Percentiles rank a stretch among this genome's conserved stretches.
Conservation (phyloP, 2,329 filamentous ascomycete genomes). For the Camptophora hylomeconis region DNA sequence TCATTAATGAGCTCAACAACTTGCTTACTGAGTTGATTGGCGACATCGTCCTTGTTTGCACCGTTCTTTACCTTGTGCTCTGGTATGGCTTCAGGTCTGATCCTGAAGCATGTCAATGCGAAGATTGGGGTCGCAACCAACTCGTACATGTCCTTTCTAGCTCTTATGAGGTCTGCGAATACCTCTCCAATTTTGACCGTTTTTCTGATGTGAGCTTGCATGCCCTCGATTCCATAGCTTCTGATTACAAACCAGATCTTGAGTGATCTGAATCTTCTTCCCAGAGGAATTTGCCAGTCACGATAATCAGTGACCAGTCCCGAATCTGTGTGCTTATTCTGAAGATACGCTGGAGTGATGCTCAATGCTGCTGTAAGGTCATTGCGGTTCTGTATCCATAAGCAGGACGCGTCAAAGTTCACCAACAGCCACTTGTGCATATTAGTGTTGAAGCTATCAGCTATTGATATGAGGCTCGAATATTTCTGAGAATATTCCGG, state of each 20-base stretch:
- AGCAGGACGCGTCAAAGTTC: slow-evolving; percentile 75
- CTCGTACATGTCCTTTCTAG: slow-evolving; percentile 53
- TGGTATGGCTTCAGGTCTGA: slow-evolving; percentile 33
- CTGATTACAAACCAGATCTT: slow-evolving; percentile 95
- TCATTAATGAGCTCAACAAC: slow-evolving; percentile 65
- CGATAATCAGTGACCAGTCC: slow-evolving; percentile 88
- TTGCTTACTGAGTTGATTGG: slow-evolving; percentile 56
- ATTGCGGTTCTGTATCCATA: slow-evolving; percentile 62
- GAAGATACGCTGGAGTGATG: slow-evolving; percentile 69
- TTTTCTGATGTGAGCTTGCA: slow-evolving; percentile 59
- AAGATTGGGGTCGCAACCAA: slow-evolving; percentile 64
- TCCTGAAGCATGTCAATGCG: slow-evolving; percentile 62
- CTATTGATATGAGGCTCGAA: slow-evolving; percentile 34
- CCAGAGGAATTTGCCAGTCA: slow-evolving; percentile 93
- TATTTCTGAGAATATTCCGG: slow-evolving; percentile 58
- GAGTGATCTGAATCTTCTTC: slow-evolving; percentile 71
- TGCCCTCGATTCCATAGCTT: slow-evolving; percentile 63
- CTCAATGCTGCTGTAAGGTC: slow-evolving; percentile 70
- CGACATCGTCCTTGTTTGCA: slow-evolving; percentile 32
- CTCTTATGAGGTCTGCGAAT: slow-evolving; percentile 50
- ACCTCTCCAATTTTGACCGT: slow-evolving; percentile 56
- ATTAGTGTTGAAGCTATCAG: slow-evolving; percentile 85
- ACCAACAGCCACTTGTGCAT: slow-evolving; percentile 96
- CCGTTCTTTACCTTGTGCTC: not conserved
- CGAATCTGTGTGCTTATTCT: slow-evolving; percentile 66